phyloP scores from a whole-genome alignment of 148 eudicot species.

The Camellia granthamiana region DNA sequence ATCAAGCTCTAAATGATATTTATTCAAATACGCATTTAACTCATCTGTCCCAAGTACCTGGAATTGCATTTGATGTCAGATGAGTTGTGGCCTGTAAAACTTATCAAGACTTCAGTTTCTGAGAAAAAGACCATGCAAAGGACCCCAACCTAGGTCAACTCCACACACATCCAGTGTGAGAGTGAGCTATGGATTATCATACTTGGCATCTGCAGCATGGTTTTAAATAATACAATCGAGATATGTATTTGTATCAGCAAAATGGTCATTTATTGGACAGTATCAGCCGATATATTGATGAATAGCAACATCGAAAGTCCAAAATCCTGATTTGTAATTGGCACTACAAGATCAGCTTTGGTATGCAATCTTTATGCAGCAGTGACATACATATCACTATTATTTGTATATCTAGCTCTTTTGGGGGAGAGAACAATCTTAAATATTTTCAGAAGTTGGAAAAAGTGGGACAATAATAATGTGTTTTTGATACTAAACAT shows the following conservation, averaged over 20 bases:
- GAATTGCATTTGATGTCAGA: slow-evolving; percentile 16
- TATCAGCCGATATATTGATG: too few relatives aligned
- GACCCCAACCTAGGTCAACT: background rate
- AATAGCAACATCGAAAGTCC: too few relatives aligned
- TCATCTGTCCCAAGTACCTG: slow-evolving; percentile 60
- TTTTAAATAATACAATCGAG: too few relatives aligned
- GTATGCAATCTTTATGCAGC: background rate
- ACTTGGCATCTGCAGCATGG: background rate
- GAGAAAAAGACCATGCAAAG: background rate
- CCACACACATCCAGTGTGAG: background rate
- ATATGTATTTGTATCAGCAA: too few relatives aligned
- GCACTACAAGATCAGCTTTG: too few relatives aligned
- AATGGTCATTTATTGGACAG: too few relatives aligned
- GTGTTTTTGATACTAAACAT: slow-evolving; percentile 5
- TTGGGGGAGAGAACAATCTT: background rate
- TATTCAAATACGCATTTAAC: slow-evolving; percentile 42
- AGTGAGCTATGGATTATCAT: slow-evolving; percentile 1
- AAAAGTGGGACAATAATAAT: background rate
- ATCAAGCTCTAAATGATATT: slow-evolving; percentile 47
- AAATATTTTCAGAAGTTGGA: background rate
- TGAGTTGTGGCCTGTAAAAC: background rate
- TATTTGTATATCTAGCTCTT: background rate
- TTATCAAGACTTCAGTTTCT: background rate
- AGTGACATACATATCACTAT: background rate
- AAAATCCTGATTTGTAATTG: too few relatives aligned